A percentile compares a stretch with the other conserved stretches of the same genome.
Evolutionary conservation across 139 green algal genomes (phyloP).

Genomic region (Haematococcus sp.): DNA sequence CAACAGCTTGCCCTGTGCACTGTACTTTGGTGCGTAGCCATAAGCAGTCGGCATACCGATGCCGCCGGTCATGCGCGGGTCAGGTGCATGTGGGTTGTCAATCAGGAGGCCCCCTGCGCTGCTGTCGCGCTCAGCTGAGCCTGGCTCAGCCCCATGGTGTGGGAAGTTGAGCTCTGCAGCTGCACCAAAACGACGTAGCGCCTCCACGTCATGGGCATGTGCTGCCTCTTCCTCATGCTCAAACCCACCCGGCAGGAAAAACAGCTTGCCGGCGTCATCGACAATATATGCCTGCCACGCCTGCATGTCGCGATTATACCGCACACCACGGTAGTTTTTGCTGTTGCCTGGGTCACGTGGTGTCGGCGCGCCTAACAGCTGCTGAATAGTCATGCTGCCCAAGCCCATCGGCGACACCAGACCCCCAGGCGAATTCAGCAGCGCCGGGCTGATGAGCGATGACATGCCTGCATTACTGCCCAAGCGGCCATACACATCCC

Average conservation of each 20-base stretch:
- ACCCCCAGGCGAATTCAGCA: constrained; percentile 2
- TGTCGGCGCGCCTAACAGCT: constrained; percentile 9
- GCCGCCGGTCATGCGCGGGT: background rate
- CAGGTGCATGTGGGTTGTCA: constrained; percentile 3
- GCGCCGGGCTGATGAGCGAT: background rate
- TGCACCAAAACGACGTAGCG: constrained; percentile 16
- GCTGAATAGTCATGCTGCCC: constrained; percentile 12
- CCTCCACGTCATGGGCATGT: constrained; percentile 22
- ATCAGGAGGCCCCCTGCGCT: background rate
- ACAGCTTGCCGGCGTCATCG: background rate
- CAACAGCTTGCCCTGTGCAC: too few species aligned
- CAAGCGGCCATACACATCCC: background rate
- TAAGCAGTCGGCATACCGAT: background rate
- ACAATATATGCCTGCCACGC: constrained; percentile 13
- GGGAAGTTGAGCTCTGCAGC: constrained; percentile 29
- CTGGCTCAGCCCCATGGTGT: background rate
- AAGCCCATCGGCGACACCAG: constrained; percentile 13
- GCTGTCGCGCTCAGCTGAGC: background rate
- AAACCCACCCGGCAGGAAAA: constrained; percentile 17
- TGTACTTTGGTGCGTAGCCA: too few species aligned
- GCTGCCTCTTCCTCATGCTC: constrained; percentile 31
- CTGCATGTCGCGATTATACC: constrained; percentile 12
- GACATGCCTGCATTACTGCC: background rate
- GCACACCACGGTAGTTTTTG: constrained; percentile 6
- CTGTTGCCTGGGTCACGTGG: constrained; percentile 1